Base-by-base conservation (phyloP, 2,329 filamentous ascomycete genomes). In the Ophiostoma triangulosporum region DNA sequence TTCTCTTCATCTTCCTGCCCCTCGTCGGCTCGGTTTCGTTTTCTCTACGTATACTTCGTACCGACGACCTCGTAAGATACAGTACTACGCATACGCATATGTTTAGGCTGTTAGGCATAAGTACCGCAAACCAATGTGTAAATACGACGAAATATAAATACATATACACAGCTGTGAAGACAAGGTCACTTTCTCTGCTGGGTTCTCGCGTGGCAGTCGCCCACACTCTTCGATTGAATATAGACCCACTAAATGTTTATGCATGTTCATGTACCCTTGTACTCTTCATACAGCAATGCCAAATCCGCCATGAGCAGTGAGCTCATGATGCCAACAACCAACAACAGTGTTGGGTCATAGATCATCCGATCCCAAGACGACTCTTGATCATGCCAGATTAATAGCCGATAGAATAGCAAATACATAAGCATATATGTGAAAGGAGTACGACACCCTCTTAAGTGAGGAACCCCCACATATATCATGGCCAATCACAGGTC, bases 401-500 rank as follows among this genome's bases (percentile, higher is more conserved):
- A n/a, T n/a, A n/a, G n/a, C n/a, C n/a, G n/a, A n/a, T n/a, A n/a
- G n/a, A n/a, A n/a, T n/a, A n/a, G n/a, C n/a, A n/a, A n/a, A n/a
- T n/a, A n/a, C n/a, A n/a, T n/a, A n/a, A n/a, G n/a, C n/a, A n/a
- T n/a, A n/a, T n/a, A n/a, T n/a, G n/a, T n/a, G n/a, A n/a, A n/a
- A n/a, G n/a, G n/a, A n/a, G n/a, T n/a, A n/a, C n/a, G n/a, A n/a
- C n/a, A n/a, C n/a, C n/a, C n/a, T n/a, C n/a, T n/a, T n/a, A n/a
- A n/a, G n/a, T n/a, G n/a, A n/a, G n/a, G n/a, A n/a, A n/a, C 46
- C 46, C 46, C 46, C 46, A 48, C 46, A 22, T 33, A 9, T n/a
- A 14, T 8, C 5, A 11, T 14, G 27, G 27, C 46, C 46, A 48
- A 48, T 48, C 46, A 48, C 33, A 29, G 14, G 27, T 33, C 46